phyloP scores from a whole-genome alignment of 2,329 filamentous ascomycete species.

The Sclerotinia spermophila region DNA sequence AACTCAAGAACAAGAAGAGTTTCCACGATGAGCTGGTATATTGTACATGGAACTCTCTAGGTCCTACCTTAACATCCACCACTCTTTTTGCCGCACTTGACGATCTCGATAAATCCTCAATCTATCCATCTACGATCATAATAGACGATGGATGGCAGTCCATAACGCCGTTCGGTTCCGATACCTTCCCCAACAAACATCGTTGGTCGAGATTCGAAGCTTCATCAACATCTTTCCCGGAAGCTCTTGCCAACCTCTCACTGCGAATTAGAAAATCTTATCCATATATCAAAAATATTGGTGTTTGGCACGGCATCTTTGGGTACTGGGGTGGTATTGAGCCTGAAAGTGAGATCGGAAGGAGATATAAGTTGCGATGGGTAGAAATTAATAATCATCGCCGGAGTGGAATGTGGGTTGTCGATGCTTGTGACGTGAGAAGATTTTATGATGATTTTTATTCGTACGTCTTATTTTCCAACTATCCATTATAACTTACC shows the following conservation, averaged over 20 bases:
- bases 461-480: conserved; percentile 2
- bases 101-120: conserved; percentile 9
- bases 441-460: conserved; percentile 24
- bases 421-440: conserved; percentile 19
- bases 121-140: conserved; percentile 23
- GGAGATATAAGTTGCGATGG: conserved; percentile 18
- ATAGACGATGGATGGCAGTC: conserved; percentile 27
- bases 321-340: conserved; percentile 25
- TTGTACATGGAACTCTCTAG: conserved; percentile 25
- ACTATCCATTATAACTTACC: not conserved
- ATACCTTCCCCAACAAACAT: not conserved
- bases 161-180: conserved; percentile 11
- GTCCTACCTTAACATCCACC: conserved; percentile 16
- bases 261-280: conserved; percentile 8
- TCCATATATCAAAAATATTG: conserved; percentile 23
- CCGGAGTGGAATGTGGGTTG: conserved; percentile 17
- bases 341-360: conserved; percentile 17
- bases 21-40: conserved; percentile 21
- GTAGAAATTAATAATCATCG: conserved; percentile 19
- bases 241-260: conserved; percentile 19
- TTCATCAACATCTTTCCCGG: conserved; percentile 19
- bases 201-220: conserved; percentile 23
- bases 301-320: conserved; percentile 24
- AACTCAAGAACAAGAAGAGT: not conserved
- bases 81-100: conserved; percentile 18